Evolutionary conservation across 2,329 filamentous ascomycete species (phyloP), one percentile per base, ranked within the genome.

Genomic region (Elsinoe batatas): DNA sequence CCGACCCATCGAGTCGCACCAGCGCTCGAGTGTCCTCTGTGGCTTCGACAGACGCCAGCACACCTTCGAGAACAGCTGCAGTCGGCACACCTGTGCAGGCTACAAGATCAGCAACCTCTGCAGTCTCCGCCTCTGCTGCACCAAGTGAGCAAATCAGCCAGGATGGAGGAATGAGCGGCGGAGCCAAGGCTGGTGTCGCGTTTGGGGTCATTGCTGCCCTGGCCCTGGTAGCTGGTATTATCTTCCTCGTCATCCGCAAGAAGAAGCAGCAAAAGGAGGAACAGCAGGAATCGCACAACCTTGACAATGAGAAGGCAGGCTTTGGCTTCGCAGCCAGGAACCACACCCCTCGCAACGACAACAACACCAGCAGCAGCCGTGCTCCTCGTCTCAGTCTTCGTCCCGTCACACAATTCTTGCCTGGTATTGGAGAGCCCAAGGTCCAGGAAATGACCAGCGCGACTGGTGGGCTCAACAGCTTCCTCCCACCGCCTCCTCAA

Each of bases 351-450:
- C 62, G 63, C 36, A 56, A 42, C 20, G 59, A 62, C 51, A 63
- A 59, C 26, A 69, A 72, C 56, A 74, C 68, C 61, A 78, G 74
- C 59, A 72, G 68, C 60, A 74, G 76, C 30, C 79, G 74, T 33
- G 84, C 90, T 43, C 89, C 90, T n/a, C 85, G 85, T 59, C 78
- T 96, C 59, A 94, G 88, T 65, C 77, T 95, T 54, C 85, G 89
- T 50, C 90, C 90, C 2, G 80, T 93, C 49, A 91, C 88, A 38
- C 83, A 93, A 64, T 91, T 95, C 71, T 77, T 88, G 37, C 87
- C 88, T 4, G 83, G 81, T 64, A 78, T 87, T 59, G 58, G 57
- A 47, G 74, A 67, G 58, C 69, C 68, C 22, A 68, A 72, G 58
- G 65, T 68, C 59, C 72, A 70, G 68, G 64, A 57, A 68, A 69